Evolutionary conservation across 345 rosid genomes (phyloP).

Genomic region (Eutrema yunnanense): DNA sequence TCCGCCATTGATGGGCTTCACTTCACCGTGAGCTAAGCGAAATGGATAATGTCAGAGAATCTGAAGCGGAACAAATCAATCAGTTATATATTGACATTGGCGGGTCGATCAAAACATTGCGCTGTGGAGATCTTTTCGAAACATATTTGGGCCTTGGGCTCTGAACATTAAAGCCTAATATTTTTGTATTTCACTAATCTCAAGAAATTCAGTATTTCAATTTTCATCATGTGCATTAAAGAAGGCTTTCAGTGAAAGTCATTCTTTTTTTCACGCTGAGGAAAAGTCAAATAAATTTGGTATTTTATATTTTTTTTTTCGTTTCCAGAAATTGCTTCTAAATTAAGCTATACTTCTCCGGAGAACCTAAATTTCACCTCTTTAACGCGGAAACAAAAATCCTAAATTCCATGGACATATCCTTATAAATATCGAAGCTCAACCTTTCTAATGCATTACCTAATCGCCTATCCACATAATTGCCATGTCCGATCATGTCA

Average conservation of each 20-base stretch:
- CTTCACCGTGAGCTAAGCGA: conserved; percentile 6
- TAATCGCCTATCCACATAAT: no score
- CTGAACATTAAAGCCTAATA: neutral
- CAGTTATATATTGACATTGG: neutral
- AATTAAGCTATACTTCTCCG: conserved; percentile 19
- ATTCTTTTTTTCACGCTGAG: neutral
- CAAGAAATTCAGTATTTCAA: neutral
- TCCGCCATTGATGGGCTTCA: conserved; percentile 37
- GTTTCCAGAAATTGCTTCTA: conserved; percentile 21
- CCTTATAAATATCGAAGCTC: conserved; percentile 2
- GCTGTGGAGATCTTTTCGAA: no score
- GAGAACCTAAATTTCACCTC: neutral
- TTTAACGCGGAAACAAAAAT: conserved; percentile 16
- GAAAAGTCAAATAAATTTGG: neutral
- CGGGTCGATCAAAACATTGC: neutral
- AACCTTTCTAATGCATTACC: no score
- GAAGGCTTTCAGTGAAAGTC: no score
- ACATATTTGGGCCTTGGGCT: conserved; percentile 13
- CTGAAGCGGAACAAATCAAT: conserved; percentile 8
- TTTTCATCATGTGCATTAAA: no score
- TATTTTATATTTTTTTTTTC: neutral
- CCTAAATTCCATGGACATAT: neutral
- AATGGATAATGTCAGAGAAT: conserved; percentile 31
- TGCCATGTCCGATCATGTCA: no score
- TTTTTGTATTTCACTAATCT: neutral